Evolutionary conservation across 768 basidiomycete genomes (phyloP).

Genomic region (Lepiota venenata): DNA sequence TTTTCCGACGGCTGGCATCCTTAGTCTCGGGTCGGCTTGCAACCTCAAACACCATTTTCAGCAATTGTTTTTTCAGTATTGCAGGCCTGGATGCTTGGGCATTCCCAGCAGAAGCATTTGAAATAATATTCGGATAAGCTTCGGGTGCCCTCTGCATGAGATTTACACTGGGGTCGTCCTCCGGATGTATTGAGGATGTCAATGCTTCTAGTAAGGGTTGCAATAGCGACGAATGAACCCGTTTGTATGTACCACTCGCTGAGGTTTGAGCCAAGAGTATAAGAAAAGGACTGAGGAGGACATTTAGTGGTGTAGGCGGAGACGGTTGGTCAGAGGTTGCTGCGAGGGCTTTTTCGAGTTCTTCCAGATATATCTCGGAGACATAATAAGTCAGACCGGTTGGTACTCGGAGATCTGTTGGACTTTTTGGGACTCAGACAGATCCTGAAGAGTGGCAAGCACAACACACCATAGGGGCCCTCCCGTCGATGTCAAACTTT

Average conservation of each 20-base stretch:
- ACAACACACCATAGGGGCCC: conserved; percentile 78
- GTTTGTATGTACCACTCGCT: conserved; percentile 63
- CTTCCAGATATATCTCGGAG: conserved; percentile 86
- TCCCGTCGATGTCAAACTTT: conserved; percentile 59
- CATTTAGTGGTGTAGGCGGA: conserved; percentile 36
- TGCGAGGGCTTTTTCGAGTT: conserved; percentile 69
- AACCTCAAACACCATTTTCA: conserved; percentile 64
- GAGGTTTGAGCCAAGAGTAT: conserved; percentile 65
- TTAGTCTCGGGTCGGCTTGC: conserved; percentile 61
- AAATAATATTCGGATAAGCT: conserved; percentile 40
- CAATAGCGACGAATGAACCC: conserved; percentile 66
- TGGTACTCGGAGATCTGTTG: conserved; percentile 70
- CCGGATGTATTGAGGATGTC: conserved; percentile 25
- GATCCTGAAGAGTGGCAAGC: neutral
- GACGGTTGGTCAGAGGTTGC: conserved; percentile 37
- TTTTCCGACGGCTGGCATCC: conserved; percentile 26
- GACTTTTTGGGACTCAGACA: conserved; percentile 37
- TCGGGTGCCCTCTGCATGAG: conserved; percentile 38
- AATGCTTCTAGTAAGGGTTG: conserved; percentile 65
- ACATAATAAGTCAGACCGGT: conserved; percentile 80
- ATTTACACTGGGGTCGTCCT: conserved; percentile 39
- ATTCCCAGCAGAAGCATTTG: conserved; percentile 50
- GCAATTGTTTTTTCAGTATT: conserved; percentile 49
- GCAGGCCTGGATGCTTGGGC: conserved; percentile 34
- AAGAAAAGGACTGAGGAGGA: conserved; percentile 61